Evolutionary conservation across 192 early-diverging fungal species (phyloP).

Genomic region (Podila minutissima): DNA sequence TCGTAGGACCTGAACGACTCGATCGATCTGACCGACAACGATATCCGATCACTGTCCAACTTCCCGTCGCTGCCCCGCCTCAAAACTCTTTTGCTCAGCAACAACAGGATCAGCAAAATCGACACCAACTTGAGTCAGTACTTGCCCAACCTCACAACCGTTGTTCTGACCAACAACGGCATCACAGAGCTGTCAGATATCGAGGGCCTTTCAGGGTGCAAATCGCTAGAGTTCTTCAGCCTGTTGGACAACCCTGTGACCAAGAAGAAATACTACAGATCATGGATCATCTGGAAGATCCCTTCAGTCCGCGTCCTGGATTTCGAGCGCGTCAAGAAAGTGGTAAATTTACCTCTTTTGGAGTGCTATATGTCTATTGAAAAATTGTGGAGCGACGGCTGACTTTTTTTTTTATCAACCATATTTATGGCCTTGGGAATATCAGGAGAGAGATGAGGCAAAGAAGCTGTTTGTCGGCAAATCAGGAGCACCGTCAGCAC

Average conservation of each 20-base stretch:
- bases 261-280: constrained; percentile 83
- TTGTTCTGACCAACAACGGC: constrained; percentile 91
- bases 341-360: constrained; percentile 52
- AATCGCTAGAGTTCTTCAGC: constrained; percentile 67
- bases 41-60: constrained; percentile 83
- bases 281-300: constrained; percentile 85
- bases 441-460: constrained; percentile 86
- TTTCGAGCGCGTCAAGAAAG: constrained; percentile 79
- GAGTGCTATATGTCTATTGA: too few species aligned
- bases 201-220: constrained; percentile 69
- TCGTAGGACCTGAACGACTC: constrained; percentile 90
- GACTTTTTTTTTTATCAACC: neutral
- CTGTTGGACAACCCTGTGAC: constrained; percentile 91
- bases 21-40: constrained; percentile 94
- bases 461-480: constrained; percentile 76
- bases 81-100: constrained; percentile 76
- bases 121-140: constrained; percentile 70
- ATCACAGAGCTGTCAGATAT: constrained; percentile 88
- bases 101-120: constrained; percentile 91
- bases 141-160: constrained; percentile 79
- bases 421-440: neutral
- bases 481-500: constrained; percentile 69
- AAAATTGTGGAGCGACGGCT: neutral
- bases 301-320: constrained; percentile 85
- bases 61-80: constrained; percentile 88